Evolutionary conservation across 2,329 filamentous ascomycete species (phyloP).

Genomic region (Fusarium nematophilum): DNA sequence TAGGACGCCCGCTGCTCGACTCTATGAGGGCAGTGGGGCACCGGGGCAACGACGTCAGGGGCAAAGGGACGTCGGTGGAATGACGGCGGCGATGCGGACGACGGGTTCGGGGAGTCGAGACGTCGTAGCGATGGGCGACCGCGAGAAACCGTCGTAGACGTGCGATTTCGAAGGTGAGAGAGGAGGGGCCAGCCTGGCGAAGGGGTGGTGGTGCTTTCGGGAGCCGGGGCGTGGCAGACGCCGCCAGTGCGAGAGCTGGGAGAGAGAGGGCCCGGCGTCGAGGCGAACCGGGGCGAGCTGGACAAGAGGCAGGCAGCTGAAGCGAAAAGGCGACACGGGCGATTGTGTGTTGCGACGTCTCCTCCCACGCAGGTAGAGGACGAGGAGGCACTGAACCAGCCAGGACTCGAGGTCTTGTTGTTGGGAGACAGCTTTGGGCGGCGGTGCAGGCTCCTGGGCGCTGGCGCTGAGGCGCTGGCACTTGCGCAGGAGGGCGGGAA

Average conservation of each 20-base stretch:
- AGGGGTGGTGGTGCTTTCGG: slow-evolving; percentile 34
- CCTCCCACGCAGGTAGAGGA: slow-evolving; percentile 35
- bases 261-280: slow-evolving; percentile 17
- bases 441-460: slow-evolving; percentile 33
- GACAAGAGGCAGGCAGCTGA: slow-evolving; percentile 16
- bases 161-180: slow-evolving; percentile 22
- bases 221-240: slow-evolving; percentile 25
- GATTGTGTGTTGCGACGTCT: slow-evolving; percentile 33
- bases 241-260: slow-evolving; percentile 25
- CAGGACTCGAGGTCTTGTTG: slow-evolving; percentile 40
- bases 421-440: slow-evolving; percentile 35
- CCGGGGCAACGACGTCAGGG: slow-evolving; percentile 48
- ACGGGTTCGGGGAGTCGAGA: slow-evolving; percentile 26
- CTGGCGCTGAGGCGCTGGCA: slow-evolving; percentile 38
- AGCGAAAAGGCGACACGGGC: slow-evolving; percentile 25
- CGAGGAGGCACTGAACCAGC: slow-evolving; percentile 46
- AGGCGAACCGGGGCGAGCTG: slow-evolving; percentile 26
- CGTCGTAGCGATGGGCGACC: slow-evolving; percentile 30
- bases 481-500: slow-evolving; percentile 37
- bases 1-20: slow-evolving; percentile 43
- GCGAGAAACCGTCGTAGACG: slow-evolving; percentile 27
- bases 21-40: slow-evolving; percentile 44
- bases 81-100: slow-evolving; percentile 33
- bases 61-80: slow-evolving; percentile 37
- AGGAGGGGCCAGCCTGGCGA: slow-evolving; percentile 38